Base-by-base conservation (phyloP, 768 basidiomycete species). In the Leccinellum albellum region DNA sequence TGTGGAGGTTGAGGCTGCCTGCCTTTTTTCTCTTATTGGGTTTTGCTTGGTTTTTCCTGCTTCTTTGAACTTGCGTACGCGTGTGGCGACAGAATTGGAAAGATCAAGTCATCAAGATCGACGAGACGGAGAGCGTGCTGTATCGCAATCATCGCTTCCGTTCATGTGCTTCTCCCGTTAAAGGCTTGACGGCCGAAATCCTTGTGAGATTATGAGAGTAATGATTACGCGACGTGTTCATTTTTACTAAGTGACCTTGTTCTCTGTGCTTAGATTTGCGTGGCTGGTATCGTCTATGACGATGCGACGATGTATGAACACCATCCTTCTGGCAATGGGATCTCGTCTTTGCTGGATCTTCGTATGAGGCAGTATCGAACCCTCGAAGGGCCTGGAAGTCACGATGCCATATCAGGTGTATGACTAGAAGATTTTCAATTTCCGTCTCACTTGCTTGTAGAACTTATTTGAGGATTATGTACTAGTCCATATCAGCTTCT, bases 91-190 rank as follows among this genome's bases (percentile, higher is more conserved):
- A 91, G 89, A 82, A 78, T 64, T 78, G 77, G 5, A 80, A 76
- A 3, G 89, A 91, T 65, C 60, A 61, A 23, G 37, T 44, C 0
- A 68, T 77, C 9, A 57, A 69, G 33, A 69, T 82, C 1, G 66
- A 75, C 2, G 78, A 81, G 72, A 70, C 86, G 9, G 79, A 76
- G 32, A 74, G 78, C 35, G 76, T 78, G 9, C 61, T 73, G 0
- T 94, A 94, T 63, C 82, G 94, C 17, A 86, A 91, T 83, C 91
- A 95, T 66, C 85, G 93, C 8, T 87, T 96, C 64, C 81, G 90
- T 33, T 86, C 87, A 3, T 78, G 78, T 0, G 87, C 87, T 1
- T 92, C 91, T 17, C 85, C 92, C 0, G 79, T 95, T 56, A 92
- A 91, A 69, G 93, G 93, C 1, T 70, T 95, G 3, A 94, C 92